Base-by-base conservation (phyloP, 257 asterid genomes). In the Nicotiana undulata region DNA sequence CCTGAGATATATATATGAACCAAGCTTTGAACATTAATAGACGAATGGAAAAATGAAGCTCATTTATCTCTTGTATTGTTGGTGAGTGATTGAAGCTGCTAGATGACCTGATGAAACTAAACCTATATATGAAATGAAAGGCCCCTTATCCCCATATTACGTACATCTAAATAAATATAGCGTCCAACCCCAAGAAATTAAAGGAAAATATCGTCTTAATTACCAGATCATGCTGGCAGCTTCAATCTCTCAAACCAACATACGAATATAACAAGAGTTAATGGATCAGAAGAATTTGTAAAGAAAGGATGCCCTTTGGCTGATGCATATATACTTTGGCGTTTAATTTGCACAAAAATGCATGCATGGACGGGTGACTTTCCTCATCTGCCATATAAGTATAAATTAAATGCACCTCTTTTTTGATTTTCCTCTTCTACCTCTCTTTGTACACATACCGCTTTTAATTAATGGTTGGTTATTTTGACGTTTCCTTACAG, bases 221-320 rank as follows among this genome's bases (percentile, higher is more conserved):
- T 81, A 89, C 84, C 95, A 91, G 94, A 91, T 93, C 97, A 93
- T 86, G 97, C 91, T 93, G 97, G 97, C 93, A 93, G 94, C 97
- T 93, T 93, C 92, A 93, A 85, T 85, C 96, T 90, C 97, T 92
- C 96, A 82, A 79, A 87, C 92, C 95, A 90, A 88, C 94, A 87
- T 74, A 82, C 87, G 82, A 26, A 64, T 12, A 65, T 17, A 6
- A 63, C 24, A 8, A n/a, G 6, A 40, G n/a, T n/a, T n/a, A n/a
- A 20, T 5, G 3, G 3, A 56, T 8, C 2, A 75, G 67, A 60
- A 20, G 22, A 18, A 46, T 29, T 44, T 26, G 12, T 67, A 67
- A 60, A 60, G 66, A 60, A 11, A 24, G 3, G 6, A 3, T 24
- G 13, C n/a, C 34, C 15, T 61, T 52, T 11, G 26, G 34, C 4